A percentile compares a stretch with the other conserved stretches of the same genome.
phyloP scores from a whole-genome alignment of 2,329 filamentous ascomycete genomes.

The Ceratocystis ficicola region DNA sequence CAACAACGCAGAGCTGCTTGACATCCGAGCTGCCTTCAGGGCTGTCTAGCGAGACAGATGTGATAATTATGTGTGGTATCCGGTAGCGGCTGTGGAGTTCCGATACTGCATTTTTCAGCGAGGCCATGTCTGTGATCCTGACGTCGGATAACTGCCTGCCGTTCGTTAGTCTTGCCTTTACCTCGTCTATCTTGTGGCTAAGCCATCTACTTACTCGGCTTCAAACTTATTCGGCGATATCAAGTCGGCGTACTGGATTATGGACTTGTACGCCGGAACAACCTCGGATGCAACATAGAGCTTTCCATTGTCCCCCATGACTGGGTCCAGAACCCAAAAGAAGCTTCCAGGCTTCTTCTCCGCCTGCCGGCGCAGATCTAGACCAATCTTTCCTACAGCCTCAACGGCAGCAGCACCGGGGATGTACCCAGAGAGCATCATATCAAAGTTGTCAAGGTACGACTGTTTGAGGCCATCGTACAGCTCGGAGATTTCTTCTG shows the following conservation, averaged over 20 bases:
- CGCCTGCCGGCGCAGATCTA: slow-evolving; percentile 60
- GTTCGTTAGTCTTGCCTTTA: slow-evolving; percentile 11
- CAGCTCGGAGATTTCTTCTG: slow-evolving; percentile 69
- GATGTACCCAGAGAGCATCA: slow-evolving; percentile 90
- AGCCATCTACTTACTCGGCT: slow-evolving; percentile 57
- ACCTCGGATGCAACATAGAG: slow-evolving; percentile 88
- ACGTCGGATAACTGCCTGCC: slow-evolving; percentile 72
- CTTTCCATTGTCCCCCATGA: slow-evolving; percentile 92
- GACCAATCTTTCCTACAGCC: slow-evolving; percentile 71
- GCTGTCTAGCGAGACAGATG: slow-evolving; percentile 59
- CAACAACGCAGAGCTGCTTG: slow-evolving; percentile 56
- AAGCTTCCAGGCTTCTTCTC: slow-evolving; percentile 57
- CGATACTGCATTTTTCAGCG: slow-evolving; percentile 61
- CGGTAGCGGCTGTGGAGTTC: slow-evolving; percentile 63
- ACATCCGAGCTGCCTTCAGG: slow-evolving; percentile 32
- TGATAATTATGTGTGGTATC: slow-evolving; percentile 84
- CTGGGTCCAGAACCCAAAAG: slow-evolving; percentile 95
- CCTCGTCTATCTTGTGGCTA: not conserved
- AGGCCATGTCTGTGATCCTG: slow-evolving; percentile 62
- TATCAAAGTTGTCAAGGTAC: slow-evolving; percentile 77
- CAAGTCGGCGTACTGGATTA: slow-evolving; percentile 72
- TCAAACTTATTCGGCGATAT: slow-evolving; percentile 97
- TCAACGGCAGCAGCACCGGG: slow-evolving; percentile 75
- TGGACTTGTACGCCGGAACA: slow-evolving; percentile 74
- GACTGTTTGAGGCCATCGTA: slow-evolving; percentile 76